Conservation (phyloP, 805 yeast species). For the Kregervanrija pseudodelftensis region DNA sequence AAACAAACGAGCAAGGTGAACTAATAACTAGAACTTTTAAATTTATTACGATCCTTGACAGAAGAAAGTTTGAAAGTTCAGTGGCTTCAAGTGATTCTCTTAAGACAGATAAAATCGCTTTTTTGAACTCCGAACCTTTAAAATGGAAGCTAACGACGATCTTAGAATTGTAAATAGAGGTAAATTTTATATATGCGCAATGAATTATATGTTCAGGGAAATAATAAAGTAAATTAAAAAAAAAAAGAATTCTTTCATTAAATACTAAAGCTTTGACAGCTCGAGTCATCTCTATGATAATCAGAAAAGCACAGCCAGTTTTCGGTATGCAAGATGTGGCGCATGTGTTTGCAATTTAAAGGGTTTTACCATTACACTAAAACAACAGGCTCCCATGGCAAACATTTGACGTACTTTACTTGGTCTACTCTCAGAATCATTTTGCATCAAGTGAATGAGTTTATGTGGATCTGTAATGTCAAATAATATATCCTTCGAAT, state of each 20-base stretch:
- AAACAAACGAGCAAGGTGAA: conserved; percentile 17
- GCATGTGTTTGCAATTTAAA: conserved; percentile 55
- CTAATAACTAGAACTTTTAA: conserved; percentile 23
- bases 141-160: conserved; percentile 23
- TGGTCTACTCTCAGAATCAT: conserved; percentile 44
- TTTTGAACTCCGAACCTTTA: conserved; percentile 14
- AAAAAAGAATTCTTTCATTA: too few relatives aligned
- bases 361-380: conserved; percentile 88
- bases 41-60: conserved; percentile 22
- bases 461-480: conserved; percentile 68
- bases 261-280: too few relatives aligned
- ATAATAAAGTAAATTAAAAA: too few relatives aligned
- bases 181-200: too few relatives aligned
- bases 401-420: conserved; percentile 76
- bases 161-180: conserved; percentile 1
- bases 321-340: conserved; percentile 54
- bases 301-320: conserved; percentile 38
- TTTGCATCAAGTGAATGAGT: conserved; percentile 58
- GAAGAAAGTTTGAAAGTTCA: conserved; percentile 18
- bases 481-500: conserved; percentile 63
- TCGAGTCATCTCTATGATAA: too few relatives aligned
- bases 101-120: background rate
- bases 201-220: too few relatives aligned
- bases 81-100: background rate
- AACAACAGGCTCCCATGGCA: conserved; percentile 93